A percentile compares a stretch with the other conserved stretches of the same genome.
Evolutionary conservation across 1,284 basidiomycete species (phyloP).

Genomic region (Apiotrichum domesticum): DNA sequence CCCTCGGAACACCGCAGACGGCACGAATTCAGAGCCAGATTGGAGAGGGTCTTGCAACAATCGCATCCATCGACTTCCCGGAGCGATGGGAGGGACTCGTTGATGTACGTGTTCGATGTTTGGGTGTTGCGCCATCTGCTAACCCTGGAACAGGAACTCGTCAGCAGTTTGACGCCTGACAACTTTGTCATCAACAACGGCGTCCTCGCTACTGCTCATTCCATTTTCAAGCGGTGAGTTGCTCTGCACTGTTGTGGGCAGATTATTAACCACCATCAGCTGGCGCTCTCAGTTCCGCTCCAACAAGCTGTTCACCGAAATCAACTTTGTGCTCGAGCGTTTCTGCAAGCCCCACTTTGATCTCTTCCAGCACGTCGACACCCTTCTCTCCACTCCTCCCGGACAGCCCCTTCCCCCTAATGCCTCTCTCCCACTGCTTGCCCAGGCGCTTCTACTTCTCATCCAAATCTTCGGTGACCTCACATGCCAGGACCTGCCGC

Average conservation of each 20-base stretch:
- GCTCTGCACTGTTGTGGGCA: slow-evolving; percentile 1
- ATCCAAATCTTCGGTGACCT: slow-evolving; percentile 90
- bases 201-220: slow-evolving; percentile 88
- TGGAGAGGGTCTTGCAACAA: slow-evolving; percentile 79
- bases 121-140: background rate
- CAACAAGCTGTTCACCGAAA: slow-evolving; percentile 76
- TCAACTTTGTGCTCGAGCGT: slow-evolving; percentile 81
- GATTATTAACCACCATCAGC: slow-evolving; percentile 20
- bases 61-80: slow-evolving; percentile 84
- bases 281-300: slow-evolving; percentile 90
- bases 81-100: slow-evolving; percentile 75
- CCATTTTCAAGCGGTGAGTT: slow-evolving; percentile 69
- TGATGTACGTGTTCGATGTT: slow-evolving; percentile 56
- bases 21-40: slow-evolving; percentile 61
- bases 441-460: slow-evolving; percentile 69
- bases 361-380: slow-evolving; percentile 61
- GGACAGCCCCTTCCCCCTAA: slow-evolving; percentile 42
- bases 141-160: slow-evolving; percentile 62
- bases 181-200: slow-evolving; percentile 83
- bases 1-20: slow-evolving; percentile 47
- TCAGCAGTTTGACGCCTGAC: slow-evolving; percentile 64
- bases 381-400: slow-evolving; percentile 45
- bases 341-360: slow-evolving; percentile 80
- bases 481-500: slow-evolving; percentile 90
- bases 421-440: slow-evolving; percentile 50